Percentiles rank a stretch among this genome's conserved stretches.
phyloP scores from a whole-genome alignment of 768 basidiomycete species.

The Rhizopogon salebrosus region DNA sequence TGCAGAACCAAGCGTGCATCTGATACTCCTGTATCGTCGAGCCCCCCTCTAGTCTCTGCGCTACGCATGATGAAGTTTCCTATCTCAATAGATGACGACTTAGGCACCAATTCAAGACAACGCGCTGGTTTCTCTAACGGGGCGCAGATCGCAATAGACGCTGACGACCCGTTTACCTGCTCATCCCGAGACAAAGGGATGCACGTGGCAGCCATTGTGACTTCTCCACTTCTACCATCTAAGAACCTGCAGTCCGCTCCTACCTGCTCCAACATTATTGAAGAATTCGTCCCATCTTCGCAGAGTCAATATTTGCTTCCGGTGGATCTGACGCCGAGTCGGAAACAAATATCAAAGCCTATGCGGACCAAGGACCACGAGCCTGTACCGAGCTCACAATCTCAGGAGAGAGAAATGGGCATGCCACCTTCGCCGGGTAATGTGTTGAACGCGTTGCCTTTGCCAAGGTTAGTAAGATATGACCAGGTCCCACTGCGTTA shows the following conservation, averaged over 20 bases:
- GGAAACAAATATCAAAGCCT: slow-evolving; percentile 27
- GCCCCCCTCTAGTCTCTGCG: neutral
- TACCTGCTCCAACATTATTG: neutral
- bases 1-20: neutral
- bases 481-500: neutral
- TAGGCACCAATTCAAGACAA: neutral
- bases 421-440: neutral
- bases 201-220: neutral
- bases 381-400: slow-evolving; percentile 27
- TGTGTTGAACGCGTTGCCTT: neutral
- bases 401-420: slow-evolving; percentile 23
- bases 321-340: slow-evolving; percentile 25
- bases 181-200: neutral
- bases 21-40: neutral
- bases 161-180: neutral
- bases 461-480: slow-evolving; percentile 13
- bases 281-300: slow-evolving; percentile 21
- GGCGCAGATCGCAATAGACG: neutral
- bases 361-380: neutral
- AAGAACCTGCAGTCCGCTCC: neutral
- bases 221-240: neutral
- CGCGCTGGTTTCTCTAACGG: neutral
- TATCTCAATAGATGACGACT: neutral
- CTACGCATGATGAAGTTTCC: neutral
- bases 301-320: slow-evolving; percentile 30